These are phyloP conservation scores for Dictyophora rubrovolvata DNA, from an alignment of 768 basidiomycete genomes.

Conservation along the genomic window DNA sequence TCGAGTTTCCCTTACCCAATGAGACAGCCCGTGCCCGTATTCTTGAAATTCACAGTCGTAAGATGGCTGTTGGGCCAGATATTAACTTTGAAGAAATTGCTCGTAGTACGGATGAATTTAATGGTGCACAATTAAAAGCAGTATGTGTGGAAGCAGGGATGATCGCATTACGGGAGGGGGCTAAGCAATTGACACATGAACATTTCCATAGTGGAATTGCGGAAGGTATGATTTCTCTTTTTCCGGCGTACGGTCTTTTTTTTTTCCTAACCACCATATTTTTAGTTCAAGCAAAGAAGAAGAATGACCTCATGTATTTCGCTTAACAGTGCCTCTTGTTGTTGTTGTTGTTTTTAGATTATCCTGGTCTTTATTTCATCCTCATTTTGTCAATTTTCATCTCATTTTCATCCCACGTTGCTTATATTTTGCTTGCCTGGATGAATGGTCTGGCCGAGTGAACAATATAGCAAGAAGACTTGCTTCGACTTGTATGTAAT, in stretches of 20 bases:
- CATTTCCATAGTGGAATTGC: constrained; percentile 92
- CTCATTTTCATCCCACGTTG: no score
- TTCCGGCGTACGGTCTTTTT: neutral
- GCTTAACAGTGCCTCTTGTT: constrained; percentile 36
- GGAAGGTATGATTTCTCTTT: constrained; percentile 46
- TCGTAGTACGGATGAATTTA: constrained; percentile 95
- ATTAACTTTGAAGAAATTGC: constrained; percentile 98
- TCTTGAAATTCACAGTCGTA: constrained; percentile 92
- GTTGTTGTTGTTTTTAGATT: neutral
- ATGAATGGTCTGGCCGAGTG: no score
- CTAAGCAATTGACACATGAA: constrained; percentile 80
- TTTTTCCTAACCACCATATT: constrained; percentile 10
- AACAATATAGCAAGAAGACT: no score
- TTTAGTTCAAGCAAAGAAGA: constrained; percentile 98
- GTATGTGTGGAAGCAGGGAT: constrained; percentile 99
- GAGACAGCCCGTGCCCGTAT: constrained; percentile 95
- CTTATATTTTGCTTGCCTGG: no score
- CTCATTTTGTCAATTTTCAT: neutral
- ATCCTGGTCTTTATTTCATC: neutral
- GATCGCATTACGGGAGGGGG: constrained; percentile 93
- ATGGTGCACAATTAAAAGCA: constrained; percentile 93
- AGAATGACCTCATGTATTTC: constrained; percentile 95
- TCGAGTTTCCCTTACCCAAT: constrained; percentile 95
- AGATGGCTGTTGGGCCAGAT: constrained; percentile 79
- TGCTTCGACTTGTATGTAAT: no score